phyloP scores from a whole-genome alignment of 768 basidiomycete species.

The Pulveroboletus ravenelii region DNA sequence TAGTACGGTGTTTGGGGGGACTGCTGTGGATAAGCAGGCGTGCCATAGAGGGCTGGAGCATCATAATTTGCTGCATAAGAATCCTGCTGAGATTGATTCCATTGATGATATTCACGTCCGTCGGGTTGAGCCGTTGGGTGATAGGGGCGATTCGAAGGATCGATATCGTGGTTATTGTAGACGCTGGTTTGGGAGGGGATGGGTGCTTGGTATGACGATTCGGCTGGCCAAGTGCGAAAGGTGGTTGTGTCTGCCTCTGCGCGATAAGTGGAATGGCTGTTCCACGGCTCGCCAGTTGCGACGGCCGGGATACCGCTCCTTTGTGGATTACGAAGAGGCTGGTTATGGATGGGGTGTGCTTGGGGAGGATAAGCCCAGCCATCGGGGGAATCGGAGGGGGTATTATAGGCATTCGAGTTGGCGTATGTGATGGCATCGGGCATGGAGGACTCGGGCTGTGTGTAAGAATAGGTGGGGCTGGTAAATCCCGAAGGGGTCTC shows the following conservation, averaged over 20 bases:
- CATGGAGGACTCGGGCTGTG: conserved; percentile 37
- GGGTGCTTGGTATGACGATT: conserved; percentile 33
- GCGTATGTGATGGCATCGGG: conserved; percentile 41
- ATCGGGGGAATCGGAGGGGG: conserved; percentile 42
- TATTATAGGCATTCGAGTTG: conserved; percentile 37
- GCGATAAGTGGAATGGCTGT: conserved; percentile 22
- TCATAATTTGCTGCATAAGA: conserved; percentile 25
- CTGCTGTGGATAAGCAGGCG: conserved; percentile 27
- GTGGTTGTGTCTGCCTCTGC: conserved; percentile 31
- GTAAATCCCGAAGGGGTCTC: conserved; percentile 36
- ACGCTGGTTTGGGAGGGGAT: conserved; percentile 19
- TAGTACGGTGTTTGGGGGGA: conserved; percentile 29
- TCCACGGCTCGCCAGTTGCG: conserved; percentile 21
- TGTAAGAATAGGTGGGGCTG: conserved; percentile 41
- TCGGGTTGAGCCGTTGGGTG: conserved; percentile 36
- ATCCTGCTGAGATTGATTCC: conserved; percentile 27
- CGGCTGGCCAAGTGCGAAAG: conserved; percentile 50
- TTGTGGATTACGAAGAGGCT: conserved; percentile 40
- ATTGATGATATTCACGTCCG: conserved; percentile 32
- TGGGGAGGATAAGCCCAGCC: conserved; percentile 52
- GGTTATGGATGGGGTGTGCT: conserved; percentile 42
- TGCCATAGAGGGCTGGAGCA: conserved; percentile 17
- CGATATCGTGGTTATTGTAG: conserved; percentile 32
- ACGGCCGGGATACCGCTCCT: conserved; percentile 20
- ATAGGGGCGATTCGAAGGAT: conserved; percentile 35